Base-by-base conservation (phyloP, 495 filamentous ascomycete genomes). In the Hypomontagnella monticulosa region DNA sequence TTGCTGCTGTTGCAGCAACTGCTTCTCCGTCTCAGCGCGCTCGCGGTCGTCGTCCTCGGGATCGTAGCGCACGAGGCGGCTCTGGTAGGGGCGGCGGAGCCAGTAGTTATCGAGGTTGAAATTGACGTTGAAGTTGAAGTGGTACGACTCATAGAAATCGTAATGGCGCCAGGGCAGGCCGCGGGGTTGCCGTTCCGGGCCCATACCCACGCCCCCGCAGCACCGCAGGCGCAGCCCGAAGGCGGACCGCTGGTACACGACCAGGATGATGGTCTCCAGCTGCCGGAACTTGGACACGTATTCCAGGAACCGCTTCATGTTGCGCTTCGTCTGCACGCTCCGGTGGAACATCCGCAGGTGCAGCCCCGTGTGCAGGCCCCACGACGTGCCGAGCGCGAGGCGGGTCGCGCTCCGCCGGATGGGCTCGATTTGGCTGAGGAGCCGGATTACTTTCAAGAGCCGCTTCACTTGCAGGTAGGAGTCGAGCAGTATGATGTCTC, bases 401-500 rank as follows among this genome's bases (percentile, higher is more conserved):
- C 71, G 75, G 36, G 74, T 78, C 32, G 75, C 76, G 66, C 72
- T 76, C 23, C 80, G 78, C 15, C 78, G 71, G 43, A 82, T 68
- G 11, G 79, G 72, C 19, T 78, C 73, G 18, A 82, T 78, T 69
- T 81, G 80, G 66, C 78, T 79, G 64, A 82, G 73, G 15, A 81
- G 80, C 54, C 79, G 78, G 47, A 82, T 71, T 18, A 77, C 75
- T 51, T 80, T 78, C 61, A 81, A 75, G 18, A 82, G 73, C 47
- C 78, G 72, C 71, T 80, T 80, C 65, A 82, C 76, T 41, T 81
- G 77, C 8, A 82, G 69, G 58, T 82, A 81, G 3, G 80, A 80
- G 63, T 82, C 80, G 32, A 82, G 78, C n/a, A 82, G 73, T 41
- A 82, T 63, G 32, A 82, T 78, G 53, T 82, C 80, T 50, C 79